Conservation (phyloP, 1,284 basidiomycete species). For the Xanthoconium separans region DNA sequence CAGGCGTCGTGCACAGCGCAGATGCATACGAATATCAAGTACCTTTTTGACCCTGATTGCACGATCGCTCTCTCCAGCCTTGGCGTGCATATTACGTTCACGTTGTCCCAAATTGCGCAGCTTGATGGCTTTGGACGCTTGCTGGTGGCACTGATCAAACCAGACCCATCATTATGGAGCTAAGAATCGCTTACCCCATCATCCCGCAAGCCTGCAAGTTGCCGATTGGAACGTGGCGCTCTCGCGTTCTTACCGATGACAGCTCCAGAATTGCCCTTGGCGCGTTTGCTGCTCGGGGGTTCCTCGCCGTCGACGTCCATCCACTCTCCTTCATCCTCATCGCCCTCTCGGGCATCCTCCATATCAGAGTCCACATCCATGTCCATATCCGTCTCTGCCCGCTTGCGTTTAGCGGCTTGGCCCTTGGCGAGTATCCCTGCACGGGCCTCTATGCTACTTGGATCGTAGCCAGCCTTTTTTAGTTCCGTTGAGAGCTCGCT, state of each 20-base stretch:
- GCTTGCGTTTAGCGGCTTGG: conserved; percentile 72
- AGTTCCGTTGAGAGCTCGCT: conserved; percentile 82
- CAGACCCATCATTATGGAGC: conserved; percentile 1
- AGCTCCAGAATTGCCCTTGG: conserved; percentile 62
- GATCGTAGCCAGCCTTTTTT: conserved; percentile 87
- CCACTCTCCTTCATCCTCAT: conserved; percentile 43
- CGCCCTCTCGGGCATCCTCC: conserved; percentile 50
- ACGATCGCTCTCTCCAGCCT: conserved; percentile 88
- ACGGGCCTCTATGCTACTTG: conserved; percentile 84
- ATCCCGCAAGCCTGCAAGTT: conserved; percentile 78
- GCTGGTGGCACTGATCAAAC: conserved; percentile 41
- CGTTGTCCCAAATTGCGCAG: conserved; percentile 85
- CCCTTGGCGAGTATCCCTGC: conserved; percentile 83
- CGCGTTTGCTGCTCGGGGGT: conserved; percentile 52
- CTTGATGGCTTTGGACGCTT: conserved; percentile 76
- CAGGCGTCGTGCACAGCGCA: conserved; percentile 8
- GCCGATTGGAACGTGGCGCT: conserved; percentile 69
- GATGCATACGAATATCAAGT: conserved; percentile 30
- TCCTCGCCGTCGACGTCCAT: conserved; percentile 74
- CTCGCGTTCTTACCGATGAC: conserved; percentile 51
- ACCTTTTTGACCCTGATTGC: conserved; percentile 81
- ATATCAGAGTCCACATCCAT: conserved; percentile 40
- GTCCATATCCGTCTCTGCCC: conserved; percentile 51
- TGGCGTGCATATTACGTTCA: conserved; percentile 82
- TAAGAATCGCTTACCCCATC: conserved; percentile 49